Conservation (phyloP, 805 yeast genomes). For the Groenewaldozyma tartarivorans region DNA sequence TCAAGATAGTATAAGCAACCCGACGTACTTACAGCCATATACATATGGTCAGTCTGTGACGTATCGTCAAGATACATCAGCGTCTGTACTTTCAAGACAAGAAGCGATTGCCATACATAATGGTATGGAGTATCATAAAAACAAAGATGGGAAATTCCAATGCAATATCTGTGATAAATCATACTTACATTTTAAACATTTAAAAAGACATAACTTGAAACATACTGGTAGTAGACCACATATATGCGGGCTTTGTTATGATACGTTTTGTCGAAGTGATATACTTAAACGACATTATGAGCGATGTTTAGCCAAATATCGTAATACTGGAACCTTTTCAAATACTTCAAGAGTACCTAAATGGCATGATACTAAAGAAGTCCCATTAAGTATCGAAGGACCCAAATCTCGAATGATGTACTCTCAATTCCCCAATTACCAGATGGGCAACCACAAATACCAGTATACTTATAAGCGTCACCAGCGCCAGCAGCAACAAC, state of each 20-base stretch:
- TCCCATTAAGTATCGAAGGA: too few species aligned
- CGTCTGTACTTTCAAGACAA: too few species aligned
- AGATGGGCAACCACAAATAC: neutral
- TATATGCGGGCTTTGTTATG: constrained; percentile 59
- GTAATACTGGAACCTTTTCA: constrained; percentile 9
- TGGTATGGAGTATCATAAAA: constrained; percentile 1
- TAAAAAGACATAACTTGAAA: constrained; percentile 70
- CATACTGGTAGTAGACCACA: constrained; percentile 84
- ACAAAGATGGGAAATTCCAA: constrained; percentile 11
- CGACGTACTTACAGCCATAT: too few species aligned
- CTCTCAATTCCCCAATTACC: too few species aligned
- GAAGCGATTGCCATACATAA: neutral
- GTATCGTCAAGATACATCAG: too few species aligned
- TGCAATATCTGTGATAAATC: constrained; percentile 17
- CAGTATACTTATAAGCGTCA: neutral
- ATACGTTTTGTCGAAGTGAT: constrained; percentile 17
- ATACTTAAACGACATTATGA: constrained; percentile 16
- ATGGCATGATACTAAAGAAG: neutral
- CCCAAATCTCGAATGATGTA: too few species aligned
- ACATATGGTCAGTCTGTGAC: too few species aligned
- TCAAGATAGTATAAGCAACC: too few species aligned
- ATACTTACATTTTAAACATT: constrained; percentile 49
- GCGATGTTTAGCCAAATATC: constrained; percentile 12
- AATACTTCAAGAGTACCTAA: constrained; percentile 11
- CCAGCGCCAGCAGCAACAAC: constrained; percentile 1